Evolutionary conservation across 2,329 filamentous ascomycete genomes (phyloP), one percentile per base, ranked within the genome.

Genomic region (Chaetomium sp.): DNA sequence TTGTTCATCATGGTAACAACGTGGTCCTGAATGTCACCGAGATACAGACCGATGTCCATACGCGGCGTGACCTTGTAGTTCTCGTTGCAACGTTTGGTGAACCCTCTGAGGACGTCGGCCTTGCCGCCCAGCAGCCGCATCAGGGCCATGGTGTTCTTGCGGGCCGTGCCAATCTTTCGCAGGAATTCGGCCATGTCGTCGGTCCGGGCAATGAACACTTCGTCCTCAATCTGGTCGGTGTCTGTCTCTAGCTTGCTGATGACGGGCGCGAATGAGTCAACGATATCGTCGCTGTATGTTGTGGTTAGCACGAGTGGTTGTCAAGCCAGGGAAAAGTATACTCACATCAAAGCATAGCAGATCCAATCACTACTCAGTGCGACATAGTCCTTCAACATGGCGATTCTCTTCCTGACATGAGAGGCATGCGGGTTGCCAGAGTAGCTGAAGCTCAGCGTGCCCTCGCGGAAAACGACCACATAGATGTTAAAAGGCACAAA

Each of bases 1-100:
- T 96, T 99, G 71, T 91, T 95, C 85, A 97, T 96, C 94, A 98
- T 98, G 54, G 95, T 99, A 65, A 99, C 92, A 60, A 99, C 94
- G 84, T 99, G 95, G 79, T 99, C 95, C 78, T 99, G 95, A 69
- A 99, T 97, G 79, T 99, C 95, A 73, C 92, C 92, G 42, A 99
- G 85, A 75, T 99, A 99, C 73, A 99, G 86, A 25, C 93, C 95
- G 70, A 99, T 97, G 74, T 99, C 95, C 80, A 95, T 95, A 56
- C 93, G 91, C 7, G 95, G 95, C 1, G 95, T 97, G 60, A 98
- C 91, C 70, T 92, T 90, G 81, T 96, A 98, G 69, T 96, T 92
- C 75, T 97, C 94, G 76, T 98, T 99, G 85, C 95, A 99, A 59
- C 96, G 92, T 82, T 99, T 99, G 60, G 95, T 96, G 74, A 99